Evolutionary conservation across 2,329 filamentous ascomycete genomes (phyloP).

Genomic region (Sordariomycetes sp.): DNA sequence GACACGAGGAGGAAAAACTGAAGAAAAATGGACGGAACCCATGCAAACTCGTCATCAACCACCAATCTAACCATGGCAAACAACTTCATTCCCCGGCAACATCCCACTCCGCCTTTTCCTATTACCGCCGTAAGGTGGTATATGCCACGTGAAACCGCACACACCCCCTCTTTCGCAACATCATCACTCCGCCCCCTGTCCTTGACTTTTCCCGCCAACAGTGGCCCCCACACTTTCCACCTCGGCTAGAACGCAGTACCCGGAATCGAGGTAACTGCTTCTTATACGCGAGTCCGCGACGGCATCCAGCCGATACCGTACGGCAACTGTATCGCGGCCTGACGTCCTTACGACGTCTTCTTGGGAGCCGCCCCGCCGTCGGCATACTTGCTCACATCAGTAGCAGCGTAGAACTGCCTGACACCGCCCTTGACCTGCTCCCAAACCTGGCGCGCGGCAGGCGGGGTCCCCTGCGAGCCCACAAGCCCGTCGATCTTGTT

Average conservation of each 20-base stretch:
- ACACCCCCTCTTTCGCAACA: too few relatives aligned
- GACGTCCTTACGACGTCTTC: conserved; percentile 36
- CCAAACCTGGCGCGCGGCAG: conserved; percentile 68
- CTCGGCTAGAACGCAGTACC: too few relatives aligned
- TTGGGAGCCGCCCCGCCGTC: conserved; percentile 44
- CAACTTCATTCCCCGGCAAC: not conserved
- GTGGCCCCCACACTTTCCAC: too few relatives aligned
- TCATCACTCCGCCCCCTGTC: too few relatives aligned
- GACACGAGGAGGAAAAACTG: too few relatives aligned
- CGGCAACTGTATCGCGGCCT: not conserved
- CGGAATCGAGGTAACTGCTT: too few relatives aligned
- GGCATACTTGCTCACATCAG: conserved; percentile 64
- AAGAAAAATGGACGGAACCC: too few relatives aligned
- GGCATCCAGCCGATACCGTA: not conserved
- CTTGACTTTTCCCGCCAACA: too few relatives aligned
- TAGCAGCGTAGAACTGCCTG: conserved; percentile 64
- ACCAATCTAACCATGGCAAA: not conserved
- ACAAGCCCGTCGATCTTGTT: conserved; percentile 69
- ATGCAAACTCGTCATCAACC: too few relatives aligned
- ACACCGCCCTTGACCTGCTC: conserved; percentile 60
- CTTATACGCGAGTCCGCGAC: not conserved
- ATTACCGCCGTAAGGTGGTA: too few relatives aligned
- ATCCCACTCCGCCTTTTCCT: too few relatives aligned
- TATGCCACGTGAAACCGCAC: too few relatives aligned
- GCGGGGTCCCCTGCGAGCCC: conserved; percentile 77